phyloP scores from a whole-genome alignment of 495 filamentous ascomycete genomes.

The Diplogelasinospora grovesii region DNA sequence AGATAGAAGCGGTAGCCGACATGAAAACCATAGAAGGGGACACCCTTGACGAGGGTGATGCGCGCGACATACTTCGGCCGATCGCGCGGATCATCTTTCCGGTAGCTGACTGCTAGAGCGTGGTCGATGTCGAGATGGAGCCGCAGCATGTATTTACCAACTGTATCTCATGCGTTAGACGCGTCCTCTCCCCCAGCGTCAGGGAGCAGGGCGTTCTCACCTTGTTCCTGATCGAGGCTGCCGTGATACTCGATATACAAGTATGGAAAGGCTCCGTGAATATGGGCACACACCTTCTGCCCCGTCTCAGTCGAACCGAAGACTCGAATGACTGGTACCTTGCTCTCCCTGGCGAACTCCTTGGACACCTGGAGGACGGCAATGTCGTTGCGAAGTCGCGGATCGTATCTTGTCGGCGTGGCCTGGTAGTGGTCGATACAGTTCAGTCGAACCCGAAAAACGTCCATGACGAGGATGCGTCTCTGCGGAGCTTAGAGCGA shows the following conservation, averaged over 20 bases:
- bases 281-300: conserved; percentile 92
- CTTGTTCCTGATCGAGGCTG: conserved; percentile 55
- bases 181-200: too few species aligned
- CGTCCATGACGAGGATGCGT: conserved; percentile 52
- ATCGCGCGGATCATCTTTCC: conserved; percentile 60
- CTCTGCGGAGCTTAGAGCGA: too few species aligned
- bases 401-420: conserved; percentile 72
- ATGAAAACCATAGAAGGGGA: conserved; percentile 92
- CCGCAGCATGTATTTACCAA: conserved; percentile 59
- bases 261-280: conserved; percentile 94
- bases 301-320: conserved; percentile 94
- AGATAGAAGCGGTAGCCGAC: conserved; percentile 88
- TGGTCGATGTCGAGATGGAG: conserved; percentile 79
- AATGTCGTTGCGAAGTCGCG: conserved; percentile 57
- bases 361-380: conserved; percentile 43
- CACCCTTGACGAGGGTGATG: conserved; percentile 84
- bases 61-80: conserved; percentile 74
- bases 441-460: conserved; percentile 82
- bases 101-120: conserved; percentile 74
- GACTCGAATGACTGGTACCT: conserved; percentile 79
- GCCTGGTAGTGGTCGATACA: conserved; percentile 92
- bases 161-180: too few species aligned
- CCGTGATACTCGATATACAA: conserved; percentile 84
- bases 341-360: conserved; percentile 58
- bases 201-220: too few species aligned